phyloP scores from a whole-genome alignment of 495 filamentous ascomycete genomes.

The Xylaria telfairii region DNA sequence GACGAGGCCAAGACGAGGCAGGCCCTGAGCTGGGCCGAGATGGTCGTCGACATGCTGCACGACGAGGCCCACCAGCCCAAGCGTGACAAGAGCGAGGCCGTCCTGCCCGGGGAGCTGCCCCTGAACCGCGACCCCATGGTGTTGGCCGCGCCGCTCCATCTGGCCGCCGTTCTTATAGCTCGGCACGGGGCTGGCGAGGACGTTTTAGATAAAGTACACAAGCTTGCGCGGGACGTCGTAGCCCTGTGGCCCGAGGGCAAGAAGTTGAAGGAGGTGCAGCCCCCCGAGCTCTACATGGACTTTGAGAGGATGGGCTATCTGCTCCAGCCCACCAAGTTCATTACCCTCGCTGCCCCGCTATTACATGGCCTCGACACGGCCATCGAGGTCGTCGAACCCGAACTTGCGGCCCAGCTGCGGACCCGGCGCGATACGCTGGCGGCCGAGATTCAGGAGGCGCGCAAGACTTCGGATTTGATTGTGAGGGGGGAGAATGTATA shows the following conservation, averaged over 20 bases:
- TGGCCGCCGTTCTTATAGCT: constrained; percentile 43
- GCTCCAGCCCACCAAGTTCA: constrained; percentile 29
- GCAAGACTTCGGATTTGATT: background rate
- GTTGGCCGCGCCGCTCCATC: constrained; percentile 45
- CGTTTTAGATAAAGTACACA: constrained; percentile 34
- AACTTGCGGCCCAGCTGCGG: constrained; percentile 40
- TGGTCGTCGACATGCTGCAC: constrained; percentile 60
- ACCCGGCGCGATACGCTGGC: constrained; percentile 37
- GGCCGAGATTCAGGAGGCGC: constrained; percentile 33
- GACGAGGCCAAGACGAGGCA: constrained; percentile 39
- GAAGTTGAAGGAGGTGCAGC: constrained; percentile 43
- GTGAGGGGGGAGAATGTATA: constrained; percentile 31
- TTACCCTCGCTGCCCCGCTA: constrained; percentile 39
- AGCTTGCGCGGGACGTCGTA: constrained; percentile 45
- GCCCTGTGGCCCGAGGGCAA: constrained; percentile 43
- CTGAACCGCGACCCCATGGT: constrained; percentile 48
- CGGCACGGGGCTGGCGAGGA: constrained; percentile 35
- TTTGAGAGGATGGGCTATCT: constrained; percentile 38
- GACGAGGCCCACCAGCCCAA: constrained; percentile 44
- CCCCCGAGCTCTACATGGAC: constrained; percentile 30
- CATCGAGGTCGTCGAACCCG: constrained; percentile 41
- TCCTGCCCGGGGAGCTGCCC: constrained; percentile 27
- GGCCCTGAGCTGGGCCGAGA: constrained; percentile 53
- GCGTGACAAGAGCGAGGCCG: background rate
- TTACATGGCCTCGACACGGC: constrained; percentile 50